A percentile compares a stretch with the other conserved stretches of the same genome.
phyloP scores from a whole-genome alignment of 768 basidiomycete species.

The Russula sp. region DNA sequence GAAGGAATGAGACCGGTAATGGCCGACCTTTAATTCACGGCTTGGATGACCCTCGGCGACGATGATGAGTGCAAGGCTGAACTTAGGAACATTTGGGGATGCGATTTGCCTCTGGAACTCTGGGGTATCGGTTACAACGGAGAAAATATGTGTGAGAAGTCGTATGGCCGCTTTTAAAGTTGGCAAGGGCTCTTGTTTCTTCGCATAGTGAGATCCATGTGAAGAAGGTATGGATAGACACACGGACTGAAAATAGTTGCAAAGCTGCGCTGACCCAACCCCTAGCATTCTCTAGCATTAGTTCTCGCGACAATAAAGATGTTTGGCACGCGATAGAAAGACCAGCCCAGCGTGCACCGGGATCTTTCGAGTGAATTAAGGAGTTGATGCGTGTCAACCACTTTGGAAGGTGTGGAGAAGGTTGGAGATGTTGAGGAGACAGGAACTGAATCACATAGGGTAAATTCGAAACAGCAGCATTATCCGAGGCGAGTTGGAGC shows the following conservation, averaged over 20 bases:
- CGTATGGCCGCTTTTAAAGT: conserved; percentile 56
- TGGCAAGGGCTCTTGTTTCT: conserved; percentile 65
- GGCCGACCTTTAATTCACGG: conserved; percentile 46
- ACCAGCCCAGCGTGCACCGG: conserved; percentile 75
- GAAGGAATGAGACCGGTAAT: neutral
- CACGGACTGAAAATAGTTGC: conserved; percentile 63
- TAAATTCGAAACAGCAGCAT: conserved; percentile 49
- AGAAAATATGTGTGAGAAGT: conserved; percentile 56
- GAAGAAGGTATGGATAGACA: conserved; percentile 23
- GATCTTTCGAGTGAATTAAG: conserved; percentile 67
- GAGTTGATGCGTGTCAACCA: conserved; percentile 71
- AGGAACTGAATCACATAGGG: conserved; percentile 54
- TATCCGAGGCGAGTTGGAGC: conserved; percentile 64
- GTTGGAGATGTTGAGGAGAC: conserved; percentile 41
- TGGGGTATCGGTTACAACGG: conserved; percentile 47
- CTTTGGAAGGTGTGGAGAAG: conserved; percentile 63
- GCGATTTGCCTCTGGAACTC: conserved; percentile 81
- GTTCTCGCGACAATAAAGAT: conserved; percentile 44
- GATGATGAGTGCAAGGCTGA: conserved; percentile 48
- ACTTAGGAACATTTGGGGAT: conserved; percentile 65
- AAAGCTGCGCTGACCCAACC: conserved; percentile 62
- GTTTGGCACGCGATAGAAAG: conserved; percentile 67
- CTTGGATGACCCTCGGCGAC: conserved; percentile 47
- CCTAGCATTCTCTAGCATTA: conserved; percentile 65
- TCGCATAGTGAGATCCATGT: conserved; percentile 27